These are phyloP conservation scores for Yamadazyma triangularis DNA, from an alignment of 1,139 yeast genomes.

Conservation along the genomic window DNA sequence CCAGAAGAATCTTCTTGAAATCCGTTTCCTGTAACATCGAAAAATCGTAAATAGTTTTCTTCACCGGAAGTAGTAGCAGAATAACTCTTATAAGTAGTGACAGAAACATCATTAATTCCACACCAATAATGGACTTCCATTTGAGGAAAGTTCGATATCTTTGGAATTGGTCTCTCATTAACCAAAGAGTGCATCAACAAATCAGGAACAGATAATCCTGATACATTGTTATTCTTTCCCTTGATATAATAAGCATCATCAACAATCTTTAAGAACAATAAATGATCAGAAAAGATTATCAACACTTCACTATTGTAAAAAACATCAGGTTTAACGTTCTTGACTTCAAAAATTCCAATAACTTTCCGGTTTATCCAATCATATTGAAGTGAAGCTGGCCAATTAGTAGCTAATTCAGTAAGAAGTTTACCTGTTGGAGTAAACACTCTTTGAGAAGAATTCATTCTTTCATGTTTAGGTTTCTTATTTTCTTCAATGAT, in stretches of 20 bases:
- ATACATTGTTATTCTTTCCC: conserved; percentile 14
- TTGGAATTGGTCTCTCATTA: conserved; percentile 74
- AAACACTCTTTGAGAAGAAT: conserved; percentile 53
- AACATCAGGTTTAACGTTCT: conserved; percentile 22
- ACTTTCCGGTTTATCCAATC: conserved; percentile 88
- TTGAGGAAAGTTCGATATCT: conserved; percentile 50
- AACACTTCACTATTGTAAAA: conserved; percentile 52
- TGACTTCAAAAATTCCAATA: conserved; percentile 69
- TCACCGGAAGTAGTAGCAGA: conserved; percentile 12
- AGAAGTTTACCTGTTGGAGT: conserved; percentile 89
- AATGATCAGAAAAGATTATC: conserved; percentile 74
- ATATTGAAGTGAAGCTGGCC: conserved; percentile 85
- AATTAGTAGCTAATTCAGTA: conserved; percentile 74
- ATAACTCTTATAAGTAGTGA: conserved; percentile 37
- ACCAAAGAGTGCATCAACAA: conserved; percentile 84
- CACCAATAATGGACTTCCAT: conserved; percentile 70
- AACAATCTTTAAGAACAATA: conserved; percentile 56
- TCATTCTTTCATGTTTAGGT: conserved; percentile 11
- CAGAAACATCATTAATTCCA: conserved; percentile 51
- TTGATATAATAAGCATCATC: conserved; percentile 34
- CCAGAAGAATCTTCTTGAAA: conserved; percentile 16
- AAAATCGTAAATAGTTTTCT: conserved; percentile 24
- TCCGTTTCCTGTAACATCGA: conserved; percentile 20
- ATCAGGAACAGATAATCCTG: conserved; percentile 66
- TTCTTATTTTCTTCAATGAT: conserved; percentile 35